A percentile compares a stretch with the other conserved stretches of the same genome.
Conservation (phyloP, 805 yeast genomes). For the Lachancea sp. region DNA sequence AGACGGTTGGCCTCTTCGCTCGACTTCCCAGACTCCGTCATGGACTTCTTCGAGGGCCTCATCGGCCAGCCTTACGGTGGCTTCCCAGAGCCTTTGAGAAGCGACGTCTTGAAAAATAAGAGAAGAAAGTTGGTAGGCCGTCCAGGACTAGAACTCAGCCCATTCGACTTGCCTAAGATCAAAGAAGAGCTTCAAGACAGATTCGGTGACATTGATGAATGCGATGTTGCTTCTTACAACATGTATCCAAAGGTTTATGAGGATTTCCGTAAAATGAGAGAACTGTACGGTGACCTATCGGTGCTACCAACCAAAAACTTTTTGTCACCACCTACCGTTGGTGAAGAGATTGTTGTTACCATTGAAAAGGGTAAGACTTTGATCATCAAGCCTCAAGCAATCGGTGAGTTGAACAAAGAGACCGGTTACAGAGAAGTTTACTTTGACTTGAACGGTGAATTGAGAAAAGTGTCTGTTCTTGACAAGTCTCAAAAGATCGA, state of each 20-base stretch:
- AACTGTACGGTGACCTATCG: slow-evolving; percentile 84
- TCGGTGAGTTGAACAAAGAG: slow-evolving; percentile 78
- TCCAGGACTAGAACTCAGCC: slow-evolving; percentile 87
- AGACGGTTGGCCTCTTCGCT: slow-evolving; percentile 78
- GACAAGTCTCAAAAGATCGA: slow-evolving; percentile 86
- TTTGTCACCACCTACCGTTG: slow-evolving; percentile 78
- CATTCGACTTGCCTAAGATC: slow-evolving; percentile 69
- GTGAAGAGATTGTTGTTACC: slow-evolving; percentile 82
- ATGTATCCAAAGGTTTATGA: slow-evolving; percentile 99
- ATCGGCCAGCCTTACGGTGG: slow-evolving; percentile 99
- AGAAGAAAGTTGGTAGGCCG: slow-evolving; percentile 82
- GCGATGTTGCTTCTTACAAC: slow-evolving; percentile 89
- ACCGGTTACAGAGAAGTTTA: slow-evolving; percentile 94
- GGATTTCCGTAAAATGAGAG: slow-evolving; percentile 65
- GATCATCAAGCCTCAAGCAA: slow-evolving; percentile 84
- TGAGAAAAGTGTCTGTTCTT: slow-evolving; percentile 88
- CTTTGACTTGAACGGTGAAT: slow-evolving; percentile 97
- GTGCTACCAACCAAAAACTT: slow-evolving; percentile 90
- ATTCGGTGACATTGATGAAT: slow-evolving; percentile 75
- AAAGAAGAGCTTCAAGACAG: slow-evolving; percentile 67
- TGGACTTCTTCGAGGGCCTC: slow-evolving; percentile 97
- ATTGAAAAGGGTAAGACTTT: slow-evolving; percentile 93
- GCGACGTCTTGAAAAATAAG: slow-evolving; percentile 84
- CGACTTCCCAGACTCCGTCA: slow-evolving; percentile 97
- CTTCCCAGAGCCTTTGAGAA: slow-evolving; percentile 97